Percentiles rank a stretch among this genome's conserved stretches.
Evolutionary conservation across 1,139 yeast genomes (phyloP).

Genomic region (Diutina neorugosa): DNA sequence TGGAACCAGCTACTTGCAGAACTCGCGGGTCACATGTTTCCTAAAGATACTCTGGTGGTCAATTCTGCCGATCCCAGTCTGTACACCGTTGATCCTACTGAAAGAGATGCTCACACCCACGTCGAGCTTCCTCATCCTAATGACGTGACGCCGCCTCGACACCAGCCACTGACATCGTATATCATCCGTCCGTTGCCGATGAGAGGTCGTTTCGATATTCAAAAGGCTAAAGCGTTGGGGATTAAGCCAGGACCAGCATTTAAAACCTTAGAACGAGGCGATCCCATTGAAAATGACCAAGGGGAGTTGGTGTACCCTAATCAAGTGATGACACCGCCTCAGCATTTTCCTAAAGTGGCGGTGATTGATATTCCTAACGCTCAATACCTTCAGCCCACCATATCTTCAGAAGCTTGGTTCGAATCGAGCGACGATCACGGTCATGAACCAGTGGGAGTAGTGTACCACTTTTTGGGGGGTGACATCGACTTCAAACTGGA

Average conservation of each 20-base stretch:
- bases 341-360: slow-evolving; percentile 46
- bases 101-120: slow-evolving; percentile 31
- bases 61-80: slow-evolving; percentile 28
- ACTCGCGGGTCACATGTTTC: slow-evolving; percentile 36
- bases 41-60: slow-evolving; percentile 27
- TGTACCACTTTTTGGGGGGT: slow-evolving; percentile 69
- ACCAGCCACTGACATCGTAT: slow-evolving; percentile 37
- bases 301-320: slow-evolving; percentile 54
- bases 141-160: slow-evolving; percentile 9
- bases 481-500: slow-evolving; percentile 38
- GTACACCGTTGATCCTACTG: slow-evolving; percentile 28
- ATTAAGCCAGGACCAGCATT: slow-evolving; percentile 48
- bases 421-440: slow-evolving; percentile 14
- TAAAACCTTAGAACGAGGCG: slow-evolving; percentile 4
- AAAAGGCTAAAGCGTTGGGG: slow-evolving; percentile 56
- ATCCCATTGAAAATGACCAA: slow-evolving; percentile 40
- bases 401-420: slow-evolving; percentile 20
- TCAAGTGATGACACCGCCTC: slow-evolving; percentile 59
- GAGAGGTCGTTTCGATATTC: slow-evolving; percentile 67
- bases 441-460: slow-evolving; percentile 32
- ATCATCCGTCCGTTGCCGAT: slow-evolving; percentile 52
- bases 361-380: slow-evolving; percentile 63
- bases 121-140: slow-evolving; percentile 20
- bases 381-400: slow-evolving; percentile 35
- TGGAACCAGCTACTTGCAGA: slow-evolving; percentile 13